Evolutionary conservation across 495 filamentous ascomycete species (phyloP), one percentile per base, ranked within the genome.

Genomic region (Xylaria cubensis): DNA sequence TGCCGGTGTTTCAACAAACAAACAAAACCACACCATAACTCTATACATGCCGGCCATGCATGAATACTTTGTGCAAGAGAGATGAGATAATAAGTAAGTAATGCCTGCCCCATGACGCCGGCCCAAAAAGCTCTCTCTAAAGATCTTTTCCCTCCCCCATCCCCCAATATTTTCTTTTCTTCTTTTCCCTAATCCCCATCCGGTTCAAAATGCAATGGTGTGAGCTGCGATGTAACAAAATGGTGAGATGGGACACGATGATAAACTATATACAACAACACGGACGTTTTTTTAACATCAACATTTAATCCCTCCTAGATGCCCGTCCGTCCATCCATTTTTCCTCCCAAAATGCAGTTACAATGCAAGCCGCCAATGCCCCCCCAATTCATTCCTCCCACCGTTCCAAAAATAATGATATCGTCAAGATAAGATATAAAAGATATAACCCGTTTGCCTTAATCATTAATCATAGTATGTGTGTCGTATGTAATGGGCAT

Each of bases 191-290:
- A 19, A n/a, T 13, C 21, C 34, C 36, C 48, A 7, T 44, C 50
- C 34, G 48, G 34, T 42, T 8, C 50, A 55, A 53, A 55, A 67
- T 67, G 65, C 36, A 13, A 19, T 55, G 56, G 50, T 39, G 6
- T 24, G 65, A 67, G 65, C 50, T 24, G 65, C 50, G 65, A 56
- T 29, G 24, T 44, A 19, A 41, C 26, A 39, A 55, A 56, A 56
- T 67, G 13, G 19, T 29, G 65, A 67, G 64, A 46, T 42, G 34
- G 24, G n/a, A 39, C 48, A 56, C 36, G 34, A 36, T 1, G 26
- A 7, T 36, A 39, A 41, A 67, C 2, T 67, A 67, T 67, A 67
- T 66, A 66, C 64, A 66, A 66, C 64, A 66, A 66, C 5, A 36
- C 17, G 12, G 21, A 48, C 32, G 62, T 24, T 29, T 29, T 39